Conservation (phyloP, 176 grass and related monocot species). For the Avena eriantha region DNA sequence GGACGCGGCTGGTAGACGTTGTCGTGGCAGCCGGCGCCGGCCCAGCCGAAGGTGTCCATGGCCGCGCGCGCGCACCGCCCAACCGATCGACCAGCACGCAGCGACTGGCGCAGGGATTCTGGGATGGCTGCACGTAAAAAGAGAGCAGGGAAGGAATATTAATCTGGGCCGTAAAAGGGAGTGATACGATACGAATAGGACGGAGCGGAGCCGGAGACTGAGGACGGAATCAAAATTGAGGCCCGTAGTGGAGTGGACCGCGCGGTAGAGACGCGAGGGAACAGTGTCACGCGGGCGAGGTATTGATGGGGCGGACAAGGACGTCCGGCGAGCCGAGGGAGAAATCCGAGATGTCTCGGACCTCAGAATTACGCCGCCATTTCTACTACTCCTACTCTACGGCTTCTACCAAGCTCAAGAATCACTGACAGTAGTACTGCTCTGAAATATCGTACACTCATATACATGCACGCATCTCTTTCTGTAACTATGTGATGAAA, state of each 20-base stretch:
- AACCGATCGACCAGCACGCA: background rate
- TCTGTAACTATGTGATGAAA: background rate
- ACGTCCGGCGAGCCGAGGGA: conserved; percentile 7
- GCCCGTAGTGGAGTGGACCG: background rate
- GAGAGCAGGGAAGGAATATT: background rate
- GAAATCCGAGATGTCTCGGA: conserved; percentile 42
- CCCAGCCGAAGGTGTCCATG: conserved; percentile 56
- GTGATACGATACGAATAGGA: background rate
- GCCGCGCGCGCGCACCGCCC: background rate
- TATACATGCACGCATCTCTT: background rate
- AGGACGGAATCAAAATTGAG: conserved; percentile 43
- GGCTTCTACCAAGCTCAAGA: background rate
- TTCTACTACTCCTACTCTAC: background rate
- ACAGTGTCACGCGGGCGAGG: conserved; percentile 41
- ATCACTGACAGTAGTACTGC: background rate
- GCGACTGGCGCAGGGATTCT: conserved; percentile 46
- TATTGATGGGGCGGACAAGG: conserved; percentile 53
- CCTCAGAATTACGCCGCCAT: conserved; percentile 38
- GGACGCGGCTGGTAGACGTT: conserved; percentile 42
- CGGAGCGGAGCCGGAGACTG: background rate
- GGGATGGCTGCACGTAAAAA: conserved; percentile 39
- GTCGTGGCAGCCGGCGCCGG: background rate
- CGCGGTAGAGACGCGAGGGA: conserved; percentile 35
- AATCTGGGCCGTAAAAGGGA: conserved; percentile 20
- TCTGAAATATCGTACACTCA: background rate